Conservation (phyloP, 192 early-diverging fungal species). For the Podochytrium sp. region DNA sequence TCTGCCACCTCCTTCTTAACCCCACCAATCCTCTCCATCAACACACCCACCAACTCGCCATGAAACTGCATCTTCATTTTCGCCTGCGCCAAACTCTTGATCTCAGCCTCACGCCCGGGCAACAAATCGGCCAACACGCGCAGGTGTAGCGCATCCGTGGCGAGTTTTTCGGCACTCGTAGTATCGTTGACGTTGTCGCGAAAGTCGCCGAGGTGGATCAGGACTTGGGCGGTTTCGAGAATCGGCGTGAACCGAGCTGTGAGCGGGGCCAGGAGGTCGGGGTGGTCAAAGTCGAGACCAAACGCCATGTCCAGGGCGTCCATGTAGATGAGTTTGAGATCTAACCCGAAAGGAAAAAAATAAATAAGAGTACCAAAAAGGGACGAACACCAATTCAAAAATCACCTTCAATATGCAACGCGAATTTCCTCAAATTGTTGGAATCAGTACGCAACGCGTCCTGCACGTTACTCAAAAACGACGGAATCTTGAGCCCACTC, state of each 20-base stretch:
- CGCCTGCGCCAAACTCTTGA: conserved; percentile 5
- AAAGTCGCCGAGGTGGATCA: conserved; percentile 40
- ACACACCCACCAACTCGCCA: conserved; percentile 2
- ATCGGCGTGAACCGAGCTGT: conserved; percentile 2
- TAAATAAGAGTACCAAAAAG: not conserved
- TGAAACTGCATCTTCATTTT: conserved; percentile 34
- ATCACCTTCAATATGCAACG: conserved; percentile 48
- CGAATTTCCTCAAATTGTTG: conserved; percentile 42
- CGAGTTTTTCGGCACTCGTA: not conserved
- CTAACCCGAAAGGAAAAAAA: conserved; percentile 18
- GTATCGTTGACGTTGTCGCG: conserved; percentile 23
- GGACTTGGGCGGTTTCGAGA: conserved; percentile 32
- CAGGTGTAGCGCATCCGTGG: conserved; percentile 16
- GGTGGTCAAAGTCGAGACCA: conserved; percentile 16
- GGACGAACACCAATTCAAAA: not conserved
- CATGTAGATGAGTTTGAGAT: conserved; percentile 38
- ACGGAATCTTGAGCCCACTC: conserved; percentile 30
- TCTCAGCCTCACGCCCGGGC: not conserved
- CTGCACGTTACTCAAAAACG: conserved; percentile 30
- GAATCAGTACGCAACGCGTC: conserved; percentile 32
- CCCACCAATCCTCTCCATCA: not conserved
- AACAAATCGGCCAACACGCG: conserved; percentile 31
- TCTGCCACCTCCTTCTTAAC: not conserved
- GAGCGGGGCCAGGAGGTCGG: conserved; percentile 7
- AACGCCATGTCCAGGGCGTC: conserved; percentile 37